phyloP scores from a whole-genome alignment of 129 eudicot genomes.

The Tagetes patula region DNA sequence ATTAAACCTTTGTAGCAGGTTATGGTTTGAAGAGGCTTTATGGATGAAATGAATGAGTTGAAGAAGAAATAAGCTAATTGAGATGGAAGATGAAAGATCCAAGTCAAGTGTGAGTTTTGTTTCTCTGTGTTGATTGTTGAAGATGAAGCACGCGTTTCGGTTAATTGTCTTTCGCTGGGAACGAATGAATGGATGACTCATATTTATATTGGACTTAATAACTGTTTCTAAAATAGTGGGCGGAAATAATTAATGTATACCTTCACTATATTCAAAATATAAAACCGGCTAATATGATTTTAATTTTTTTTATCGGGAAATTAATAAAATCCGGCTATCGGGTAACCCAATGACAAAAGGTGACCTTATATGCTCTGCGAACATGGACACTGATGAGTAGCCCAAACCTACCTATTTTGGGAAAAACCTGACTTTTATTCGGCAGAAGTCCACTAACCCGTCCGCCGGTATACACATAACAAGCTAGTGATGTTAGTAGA shows the following conservation, averaged over 20 bases:
- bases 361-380: too few species aligned
- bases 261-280: neutral
- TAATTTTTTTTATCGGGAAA: too few species aligned
- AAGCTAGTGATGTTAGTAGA: too few species aligned
- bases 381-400: too few species aligned
- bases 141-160: conserved; percentile 13
- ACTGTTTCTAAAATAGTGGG: neutral
- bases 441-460: too few species aligned
- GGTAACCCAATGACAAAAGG: too few species aligned
- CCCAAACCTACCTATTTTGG: too few species aligned
- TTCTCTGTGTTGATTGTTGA: neutral
- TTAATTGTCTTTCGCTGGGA: neutral
- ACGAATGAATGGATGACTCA: neutral
- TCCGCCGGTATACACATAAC: too few species aligned
- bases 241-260: neutral
- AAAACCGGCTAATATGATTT: neutral
- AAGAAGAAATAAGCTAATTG: too few species aligned
- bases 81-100: conserved; percentile 5
- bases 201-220: neutral
- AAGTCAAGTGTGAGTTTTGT: too few species aligned
- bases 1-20: neutral
- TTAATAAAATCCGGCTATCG: too few species aligned
- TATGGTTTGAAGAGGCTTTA: neutral
- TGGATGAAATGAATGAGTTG: neutral
- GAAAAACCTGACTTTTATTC: too few species aligned